Evolutionary conservation across 2,329 filamentous ascomycete species (phyloP).

Genomic region (Paradendryphiella salina): DNA sequence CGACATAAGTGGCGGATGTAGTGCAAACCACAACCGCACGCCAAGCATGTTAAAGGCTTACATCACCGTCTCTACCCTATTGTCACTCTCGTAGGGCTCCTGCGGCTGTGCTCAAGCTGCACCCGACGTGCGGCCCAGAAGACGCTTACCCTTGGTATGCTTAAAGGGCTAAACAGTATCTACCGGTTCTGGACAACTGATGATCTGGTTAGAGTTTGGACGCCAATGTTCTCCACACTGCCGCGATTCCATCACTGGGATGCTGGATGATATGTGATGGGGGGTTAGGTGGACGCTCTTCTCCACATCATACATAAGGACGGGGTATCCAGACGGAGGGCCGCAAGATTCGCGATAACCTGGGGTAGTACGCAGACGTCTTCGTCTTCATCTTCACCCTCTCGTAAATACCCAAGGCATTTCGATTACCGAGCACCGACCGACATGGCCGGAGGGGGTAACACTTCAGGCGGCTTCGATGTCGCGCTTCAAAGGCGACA

Average conservation of each 20-base stretch:
- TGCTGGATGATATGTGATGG: conserved; percentile 23
- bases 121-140: conserved; percentile 7
- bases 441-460: conserved; percentile 32
- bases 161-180: conserved; percentile 14
- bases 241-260: conserved; percentile 16
- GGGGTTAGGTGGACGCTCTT: conserved; percentile 1
- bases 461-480: conserved; percentile 25
- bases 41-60: conserved; percentile 7
- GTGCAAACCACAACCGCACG: conserved; percentile 1
- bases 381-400: background rate
- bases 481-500: conserved; percentile 29
- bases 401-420: background rate
- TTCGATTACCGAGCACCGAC: conserved; percentile 6
- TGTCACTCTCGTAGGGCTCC: background rate
- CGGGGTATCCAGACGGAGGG: conserved; percentile 6
- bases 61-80: conserved; percentile 4
- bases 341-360: conserved; percentile 2
- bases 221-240: conserved; percentile 13
- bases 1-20: conserved; percentile 8
- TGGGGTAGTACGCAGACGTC: background rate
- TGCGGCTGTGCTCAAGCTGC: conserved; percentile 2
- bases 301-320: conserved; percentile 12
- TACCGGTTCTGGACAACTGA: conserved; percentile 5
- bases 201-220: conserved; percentile 8
- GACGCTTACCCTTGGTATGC: conserved; percentile 13